phyloP scores from a whole-genome alignment of 768 basidiomycete species.

The Termitomyces sp. region DNA sequence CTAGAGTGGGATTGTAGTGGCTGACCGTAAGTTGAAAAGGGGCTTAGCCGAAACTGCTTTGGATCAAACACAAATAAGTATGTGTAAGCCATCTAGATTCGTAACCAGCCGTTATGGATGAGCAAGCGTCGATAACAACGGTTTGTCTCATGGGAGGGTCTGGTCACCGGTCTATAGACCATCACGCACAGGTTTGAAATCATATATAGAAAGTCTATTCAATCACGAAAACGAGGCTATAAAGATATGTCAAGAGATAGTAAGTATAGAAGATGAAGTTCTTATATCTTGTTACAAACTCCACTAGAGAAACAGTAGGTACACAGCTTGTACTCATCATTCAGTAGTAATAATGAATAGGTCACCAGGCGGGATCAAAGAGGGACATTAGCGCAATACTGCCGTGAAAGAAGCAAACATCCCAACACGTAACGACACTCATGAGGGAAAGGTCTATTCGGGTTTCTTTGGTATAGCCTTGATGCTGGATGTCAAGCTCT shows the following conservation, averaged over 20 bases:
- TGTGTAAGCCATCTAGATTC: too few relatives aligned
- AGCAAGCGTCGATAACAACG: too few relatives aligned
- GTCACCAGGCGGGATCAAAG: neutral
- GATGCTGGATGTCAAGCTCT: conserved; percentile 57
- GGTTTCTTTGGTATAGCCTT: conserved; percentile 45
- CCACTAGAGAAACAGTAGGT: neutral
- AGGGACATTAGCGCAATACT: neutral
- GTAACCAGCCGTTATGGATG: too few relatives aligned
- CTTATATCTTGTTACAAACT: conserved; percentile 2
- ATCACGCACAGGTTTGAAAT: neutral
- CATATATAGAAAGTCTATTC: neutral
- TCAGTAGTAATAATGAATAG: conserved; percentile 2
- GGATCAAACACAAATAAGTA: neutral
- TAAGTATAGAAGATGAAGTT: conserved; percentile 10
- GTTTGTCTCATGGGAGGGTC: too few relatives aligned
- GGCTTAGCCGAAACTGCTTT: neutral
- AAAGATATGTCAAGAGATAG: conserved; percentile 13
- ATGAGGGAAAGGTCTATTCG: conserved; percentile 14
- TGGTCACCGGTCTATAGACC: too few relatives aligned
- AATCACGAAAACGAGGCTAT: conserved; percentile 5
- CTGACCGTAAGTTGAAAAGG: neutral
- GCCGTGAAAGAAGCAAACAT: neutral
- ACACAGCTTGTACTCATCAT: conserved; percentile 5
- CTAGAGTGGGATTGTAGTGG: neutral
- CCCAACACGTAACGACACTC: neutral